phyloP scores from a whole-genome alignment of 805 yeast species.

The Candida awuae region DNA sequence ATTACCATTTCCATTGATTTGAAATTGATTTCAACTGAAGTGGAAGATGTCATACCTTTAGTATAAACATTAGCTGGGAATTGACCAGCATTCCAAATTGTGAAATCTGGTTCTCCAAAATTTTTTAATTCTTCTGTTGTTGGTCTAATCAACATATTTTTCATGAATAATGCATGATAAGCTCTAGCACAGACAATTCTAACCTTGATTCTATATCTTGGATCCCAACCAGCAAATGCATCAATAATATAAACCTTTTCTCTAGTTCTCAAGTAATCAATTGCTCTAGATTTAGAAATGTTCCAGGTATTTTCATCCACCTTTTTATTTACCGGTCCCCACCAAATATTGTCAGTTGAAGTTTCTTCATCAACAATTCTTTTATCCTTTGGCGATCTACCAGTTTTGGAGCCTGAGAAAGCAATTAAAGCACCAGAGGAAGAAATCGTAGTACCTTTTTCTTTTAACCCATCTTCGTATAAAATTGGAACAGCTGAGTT shows the following conservation, averaged over 20 bases:
- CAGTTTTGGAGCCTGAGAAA: conserved; percentile 91
- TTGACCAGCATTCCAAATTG: conserved; percentile 97
- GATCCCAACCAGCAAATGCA: conserved; percentile 99
- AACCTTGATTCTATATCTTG: conserved; percentile 91
- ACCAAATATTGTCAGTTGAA: conserved; percentile 82
- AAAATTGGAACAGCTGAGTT: conserved; percentile 89
- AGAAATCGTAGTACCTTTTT: conserved; percentile 83
- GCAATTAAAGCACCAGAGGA: conserved; percentile 95
- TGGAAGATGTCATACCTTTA: conserved; percentile 93
- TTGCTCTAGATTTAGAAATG: conserved; percentile 91
- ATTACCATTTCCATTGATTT: conserved; percentile 98
- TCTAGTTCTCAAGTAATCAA: conserved; percentile 93
- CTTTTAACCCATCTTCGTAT: conserved; percentile 90
- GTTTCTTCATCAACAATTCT: conserved; percentile 93
- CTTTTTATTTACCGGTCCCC: conserved; percentile 98
- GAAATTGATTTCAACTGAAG: conserved; percentile 94
- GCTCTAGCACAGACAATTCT: conserved; percentile 97
- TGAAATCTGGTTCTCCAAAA: conserved; percentile 97
- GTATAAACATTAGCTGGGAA: conserved; percentile 97
- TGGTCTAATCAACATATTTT: conserved; percentile 95
- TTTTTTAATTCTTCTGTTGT: conserved; percentile 77
- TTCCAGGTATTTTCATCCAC: conserved; percentile 92
- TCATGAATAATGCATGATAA: conserved; percentile 96
- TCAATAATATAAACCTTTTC: conserved; percentile 90
- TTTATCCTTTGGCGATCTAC: conserved; percentile 97